A percentile compares a stretch with the other conserved stretches of the same genome.
Conservation (phyloP, 768 basidiomycete genomes). For the Auricularia heimuer region DNA sequence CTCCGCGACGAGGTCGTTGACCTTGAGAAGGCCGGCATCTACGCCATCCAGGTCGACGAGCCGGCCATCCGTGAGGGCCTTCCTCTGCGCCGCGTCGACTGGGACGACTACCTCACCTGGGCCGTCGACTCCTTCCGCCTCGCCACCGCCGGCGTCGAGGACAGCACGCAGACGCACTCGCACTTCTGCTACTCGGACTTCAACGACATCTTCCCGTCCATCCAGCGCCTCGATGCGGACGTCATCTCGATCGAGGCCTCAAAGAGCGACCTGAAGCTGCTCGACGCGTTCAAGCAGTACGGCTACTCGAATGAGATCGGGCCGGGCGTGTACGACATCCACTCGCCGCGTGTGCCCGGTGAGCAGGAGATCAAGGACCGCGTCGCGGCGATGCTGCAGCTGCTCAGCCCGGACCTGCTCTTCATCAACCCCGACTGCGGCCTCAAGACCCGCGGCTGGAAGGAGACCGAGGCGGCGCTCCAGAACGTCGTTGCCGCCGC, state of each 20-base stretch:
- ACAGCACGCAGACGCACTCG: slow-evolving; percentile 93
- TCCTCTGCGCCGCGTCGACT: slow-evolving; percentile 91
- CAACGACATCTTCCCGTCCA: slow-evolving; percentile 96
- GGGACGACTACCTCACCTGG: slow-evolving; percentile 95
- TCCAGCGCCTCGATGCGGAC: slow-evolving; percentile 93
- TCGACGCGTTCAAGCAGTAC: slow-evolving; percentile 89
- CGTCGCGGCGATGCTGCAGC: slow-evolving; percentile 70
- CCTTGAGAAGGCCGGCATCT: slow-evolving; percentile 92
- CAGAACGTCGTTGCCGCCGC: slow-evolving; percentile 83
- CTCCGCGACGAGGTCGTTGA: slow-evolving; percentile 98
- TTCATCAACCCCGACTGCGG: slow-evolving; percentile 98
- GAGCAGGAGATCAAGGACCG: slow-evolving; percentile 92
- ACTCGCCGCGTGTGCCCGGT: slow-evolving; percentile 95
- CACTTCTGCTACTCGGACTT: slow-evolving; percentile 99
- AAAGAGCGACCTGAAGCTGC: slow-evolving; percentile 96
- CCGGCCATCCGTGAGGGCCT: slow-evolving; percentile 99
- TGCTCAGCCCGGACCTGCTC: slow-evolving; percentile 71
- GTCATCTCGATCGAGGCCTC: slow-evolving; percentile 98
- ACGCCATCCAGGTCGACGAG: slow-evolving; percentile 98
- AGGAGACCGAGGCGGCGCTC: slow-evolving; percentile 89
- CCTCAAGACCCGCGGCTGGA: slow-evolving; percentile 97
- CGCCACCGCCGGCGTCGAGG: slow-evolving; percentile 88
- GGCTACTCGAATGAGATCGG: slow-evolving; percentile 97
- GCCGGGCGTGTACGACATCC: slow-evolving; percentile 98
- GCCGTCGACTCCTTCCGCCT: slow-evolving; percentile 99